phyloP scores from a whole-genome alignment of 176 grass and related monocot genomes.

The Pontederia crassipes region DNA sequence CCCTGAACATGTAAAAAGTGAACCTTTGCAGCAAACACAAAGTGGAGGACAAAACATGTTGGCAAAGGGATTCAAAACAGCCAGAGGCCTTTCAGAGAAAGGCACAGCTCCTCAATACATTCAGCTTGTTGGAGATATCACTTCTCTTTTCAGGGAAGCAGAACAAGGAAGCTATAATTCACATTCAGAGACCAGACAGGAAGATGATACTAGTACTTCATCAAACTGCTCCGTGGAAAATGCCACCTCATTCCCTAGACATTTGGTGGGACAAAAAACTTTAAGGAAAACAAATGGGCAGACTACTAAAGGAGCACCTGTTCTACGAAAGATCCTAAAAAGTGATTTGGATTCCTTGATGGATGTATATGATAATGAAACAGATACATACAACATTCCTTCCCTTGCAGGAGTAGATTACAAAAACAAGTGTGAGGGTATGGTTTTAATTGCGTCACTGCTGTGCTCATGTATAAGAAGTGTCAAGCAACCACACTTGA shows the following conservation, averaged over 20 bases:
- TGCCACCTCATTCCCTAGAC: constrained; percentile 19
- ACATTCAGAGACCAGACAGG: constrained; percentile 11
- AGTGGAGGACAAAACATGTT: constrained; percentile 23
- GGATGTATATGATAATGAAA: constrained; percentile 58
- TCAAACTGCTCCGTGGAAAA: constrained; percentile 23
- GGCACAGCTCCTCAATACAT: constrained; percentile 31
- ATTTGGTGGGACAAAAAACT: constrained; percentile 18
- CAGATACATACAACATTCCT: constrained; percentile 56
- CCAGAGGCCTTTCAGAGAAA: constrained; percentile 27
- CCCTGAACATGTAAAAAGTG: constrained; percentile 11
- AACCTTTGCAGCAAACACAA: constrained; percentile 26
- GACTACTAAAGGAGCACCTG: constrained; percentile 23
- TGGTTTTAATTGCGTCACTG: constrained; percentile 89
- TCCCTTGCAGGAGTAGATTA: constrained; percentile 42
- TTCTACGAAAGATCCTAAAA: constrained; percentile 64
- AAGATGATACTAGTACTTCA: constrained; percentile 16
- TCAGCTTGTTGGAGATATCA: constrained; percentile 70
- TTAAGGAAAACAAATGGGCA: constrained; percentile 24
- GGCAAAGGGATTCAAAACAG: constrained; percentile 18
- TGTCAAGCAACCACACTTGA: constrained; percentile 87
- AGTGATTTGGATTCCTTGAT: constrained; percentile 54
- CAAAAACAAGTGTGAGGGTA: constrained; percentile 67
- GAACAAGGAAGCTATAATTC: constrained; percentile 1
- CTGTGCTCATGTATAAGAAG: constrained; percentile 92
- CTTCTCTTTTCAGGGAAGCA: constrained; percentile 47